A percentile compares a stretch with the other conserved stretches of the same genome.
phyloP scores from a whole-genome alignment of 495 filamentous ascomycete species.

The Zalerion maritima region DNA sequence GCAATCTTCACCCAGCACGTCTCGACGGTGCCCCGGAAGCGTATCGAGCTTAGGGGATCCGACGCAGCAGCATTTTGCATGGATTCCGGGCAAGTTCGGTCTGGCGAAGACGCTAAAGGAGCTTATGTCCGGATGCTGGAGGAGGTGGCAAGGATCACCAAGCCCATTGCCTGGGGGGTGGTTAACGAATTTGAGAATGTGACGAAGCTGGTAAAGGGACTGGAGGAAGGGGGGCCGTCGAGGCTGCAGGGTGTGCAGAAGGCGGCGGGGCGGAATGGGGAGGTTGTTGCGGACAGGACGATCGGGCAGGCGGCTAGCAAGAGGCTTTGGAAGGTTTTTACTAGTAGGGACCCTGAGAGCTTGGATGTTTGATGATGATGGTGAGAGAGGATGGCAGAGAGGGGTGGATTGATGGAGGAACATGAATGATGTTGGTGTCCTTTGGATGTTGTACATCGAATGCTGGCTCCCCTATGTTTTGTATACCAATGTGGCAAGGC shows the following conservation, averaged over 20 bases:
- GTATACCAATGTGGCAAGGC: too few species aligned
- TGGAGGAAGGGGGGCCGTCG: conserved; percentile 43
- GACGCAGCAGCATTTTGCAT: conserved; percentile 59
- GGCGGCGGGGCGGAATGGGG: conserved; percentile 53
- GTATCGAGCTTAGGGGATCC: conserved; percentile 22
- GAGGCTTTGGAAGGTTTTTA: conserved; percentile 61
- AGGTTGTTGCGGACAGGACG: conserved; percentile 43
- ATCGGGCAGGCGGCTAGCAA: conserved; percentile 59
- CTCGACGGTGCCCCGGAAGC: conserved; percentile 49
- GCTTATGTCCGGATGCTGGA: conserved; percentile 69
- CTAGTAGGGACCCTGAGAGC: conserved; percentile 47
- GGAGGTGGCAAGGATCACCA: conserved; percentile 59
- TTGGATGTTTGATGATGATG: conserved; percentile 43
- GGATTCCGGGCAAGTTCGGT: conserved; percentile 66
- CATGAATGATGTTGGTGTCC: too few species aligned
- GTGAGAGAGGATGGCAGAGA: background rate
- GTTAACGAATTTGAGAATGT: conserved; percentile 45
- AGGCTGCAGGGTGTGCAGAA: conserved; percentile 49
- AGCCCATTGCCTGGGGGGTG: conserved; percentile 59
- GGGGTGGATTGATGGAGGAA: too few species aligned
- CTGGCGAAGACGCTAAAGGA: conserved; percentile 50
- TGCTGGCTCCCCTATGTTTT: too few species aligned
- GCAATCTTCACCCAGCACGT: conserved; percentile 70
- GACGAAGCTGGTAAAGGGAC: conserved; percentile 37
- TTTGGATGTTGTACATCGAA: too few species aligned